Conservation (phyloP, 768 basidiomycete genomes). For the Macrolepiota albuminosa region DNA sequence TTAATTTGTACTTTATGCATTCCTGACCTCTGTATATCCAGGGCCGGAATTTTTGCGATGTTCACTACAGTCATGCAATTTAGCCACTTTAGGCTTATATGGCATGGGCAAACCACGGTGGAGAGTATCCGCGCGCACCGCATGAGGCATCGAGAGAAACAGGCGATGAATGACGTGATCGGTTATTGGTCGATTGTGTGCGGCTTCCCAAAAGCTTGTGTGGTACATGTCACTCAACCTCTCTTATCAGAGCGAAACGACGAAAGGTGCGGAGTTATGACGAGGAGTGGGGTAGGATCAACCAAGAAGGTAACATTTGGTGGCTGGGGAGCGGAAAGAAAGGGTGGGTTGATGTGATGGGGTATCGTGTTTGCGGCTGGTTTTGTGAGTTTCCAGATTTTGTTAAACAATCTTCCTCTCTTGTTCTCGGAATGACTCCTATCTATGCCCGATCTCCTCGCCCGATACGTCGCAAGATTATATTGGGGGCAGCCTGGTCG, state of each 20-base stretch:
- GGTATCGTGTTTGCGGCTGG: slow-evolving; percentile 63
- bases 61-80: slow-evolving; percentile 58
- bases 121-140: slow-evolving; percentile 59
- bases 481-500: background rate
- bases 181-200: slow-evolving; percentile 53
- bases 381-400: slow-evolving; percentile 56
- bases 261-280: slow-evolving; percentile 54
- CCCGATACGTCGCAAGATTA: background rate
- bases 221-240: background rate
- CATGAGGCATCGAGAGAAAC: slow-evolving; percentile 63
- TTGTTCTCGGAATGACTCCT: background rate
- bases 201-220: background rate
- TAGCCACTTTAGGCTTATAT: slow-evolving; percentile 59
- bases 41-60: slow-evolving; percentile 64
- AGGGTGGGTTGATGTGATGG: slow-evolving; percentile 87
- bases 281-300: slow-evolving; percentile 73
- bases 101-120: slow-evolving; percentile 70
- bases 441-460: background rate
- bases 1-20: background rate
- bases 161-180: slow-evolving; percentile 43
- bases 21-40: slow-evolving; percentile 22
- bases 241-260: slow-evolving; percentile 40
- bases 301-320: slow-evolving; percentile 83
- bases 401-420: background rate
- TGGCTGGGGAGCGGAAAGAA: slow-evolving; percentile 58